These are phyloP conservation scores for Zychaea mexicana DNA, from an alignment of 371 early-diverging fungal species.

Conservation along the genomic window DNA sequence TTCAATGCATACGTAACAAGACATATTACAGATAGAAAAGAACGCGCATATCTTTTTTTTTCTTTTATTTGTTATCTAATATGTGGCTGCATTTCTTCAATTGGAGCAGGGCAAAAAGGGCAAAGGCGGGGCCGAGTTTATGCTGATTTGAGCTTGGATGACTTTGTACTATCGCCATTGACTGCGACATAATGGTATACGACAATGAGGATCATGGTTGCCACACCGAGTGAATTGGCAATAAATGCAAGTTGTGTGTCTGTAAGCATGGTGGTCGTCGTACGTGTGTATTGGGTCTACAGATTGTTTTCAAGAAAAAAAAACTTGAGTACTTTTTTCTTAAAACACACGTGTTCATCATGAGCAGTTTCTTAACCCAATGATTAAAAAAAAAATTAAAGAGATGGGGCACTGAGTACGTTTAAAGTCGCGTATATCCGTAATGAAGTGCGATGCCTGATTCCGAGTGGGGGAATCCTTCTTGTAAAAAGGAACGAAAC, in stretches of 20 bases:
- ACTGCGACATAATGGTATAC: constrained; percentile 60
- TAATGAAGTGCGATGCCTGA: not conserved
- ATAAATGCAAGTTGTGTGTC: constrained; percentile 59
- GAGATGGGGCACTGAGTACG: constrained; percentile 21
- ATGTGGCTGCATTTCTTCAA: too few relatives aligned
- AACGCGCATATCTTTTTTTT: constrained; percentile 2
- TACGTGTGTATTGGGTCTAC: not conserved
- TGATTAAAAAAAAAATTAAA: not conserved
- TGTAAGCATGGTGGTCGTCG: constrained; percentile 41
- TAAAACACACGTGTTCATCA: too few relatives aligned
- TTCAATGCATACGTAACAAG: not conserved
- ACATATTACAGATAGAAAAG: constrained; percentile 1
- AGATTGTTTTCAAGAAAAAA: not conserved
- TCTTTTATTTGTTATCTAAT: not conserved
- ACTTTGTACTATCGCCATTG: constrained; percentile 32
- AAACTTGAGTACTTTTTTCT: not conserved
- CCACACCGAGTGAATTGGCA: constrained; percentile 58
- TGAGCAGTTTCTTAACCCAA: too few relatives aligned
- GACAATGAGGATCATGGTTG: constrained; percentile 62
- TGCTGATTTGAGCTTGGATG: constrained; percentile 8
- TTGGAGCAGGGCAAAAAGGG: too few relatives aligned
- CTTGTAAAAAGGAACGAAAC: constrained; percentile 3
- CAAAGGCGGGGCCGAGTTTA: too few relatives aligned
- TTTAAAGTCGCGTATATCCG: not conserved
- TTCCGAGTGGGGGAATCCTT: not conserved